A percentile compares a stretch with the other conserved stretches of the same genome.
These are phyloP conservation scores for Carnegiea gigantea DNA, from an alignment of 179 eudicot genomes.

Conservation along the genomic window DNA sequence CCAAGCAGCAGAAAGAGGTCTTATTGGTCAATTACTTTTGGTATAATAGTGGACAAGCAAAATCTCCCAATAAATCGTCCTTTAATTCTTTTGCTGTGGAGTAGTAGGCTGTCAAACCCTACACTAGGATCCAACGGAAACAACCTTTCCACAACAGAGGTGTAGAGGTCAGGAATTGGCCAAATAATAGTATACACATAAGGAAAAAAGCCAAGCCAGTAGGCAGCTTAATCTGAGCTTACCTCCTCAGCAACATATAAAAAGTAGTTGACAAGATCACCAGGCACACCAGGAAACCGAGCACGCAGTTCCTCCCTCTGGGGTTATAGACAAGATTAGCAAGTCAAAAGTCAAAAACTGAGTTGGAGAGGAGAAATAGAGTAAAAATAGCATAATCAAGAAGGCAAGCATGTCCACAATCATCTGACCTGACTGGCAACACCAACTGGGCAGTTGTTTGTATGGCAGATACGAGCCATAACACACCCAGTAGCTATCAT, in stretches of 20 bases:
- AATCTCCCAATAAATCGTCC: not conserved
- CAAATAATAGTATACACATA: not conserved
- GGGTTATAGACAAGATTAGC: not conserved
- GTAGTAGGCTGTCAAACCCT: not conserved
- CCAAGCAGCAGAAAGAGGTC: not conserved
- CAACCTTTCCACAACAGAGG: not conserved
- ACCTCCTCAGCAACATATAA: constrained; percentile 98
- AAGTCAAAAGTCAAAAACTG: not conserved
- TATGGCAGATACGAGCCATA: constrained; percentile 99
- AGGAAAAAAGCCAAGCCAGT: not conserved
- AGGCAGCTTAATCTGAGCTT: constrained; percentile 18
- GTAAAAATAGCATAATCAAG: not conserved
- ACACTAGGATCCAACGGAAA: not conserved
- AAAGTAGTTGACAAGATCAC: constrained; percentile 97
- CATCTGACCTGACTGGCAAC: constrained; percentile 91
- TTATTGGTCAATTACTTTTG: not conserved
- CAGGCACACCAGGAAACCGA: constrained; percentile 99
- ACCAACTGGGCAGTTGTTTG: constrained; percentile 99
- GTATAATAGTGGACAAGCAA: not conserved
- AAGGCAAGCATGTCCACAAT: not conserved
- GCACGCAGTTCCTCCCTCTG: constrained; percentile 97
- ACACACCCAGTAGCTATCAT: constrained; percentile 99
- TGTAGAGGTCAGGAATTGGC: not conserved
- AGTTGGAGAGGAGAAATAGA: not conserved
- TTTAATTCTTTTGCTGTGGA: not conserved